Evolutionary conservation across 768 basidiomycete species (phyloP), one percentile per base, ranked within the genome.

Genomic region (Tulasnella sp.): DNA sequence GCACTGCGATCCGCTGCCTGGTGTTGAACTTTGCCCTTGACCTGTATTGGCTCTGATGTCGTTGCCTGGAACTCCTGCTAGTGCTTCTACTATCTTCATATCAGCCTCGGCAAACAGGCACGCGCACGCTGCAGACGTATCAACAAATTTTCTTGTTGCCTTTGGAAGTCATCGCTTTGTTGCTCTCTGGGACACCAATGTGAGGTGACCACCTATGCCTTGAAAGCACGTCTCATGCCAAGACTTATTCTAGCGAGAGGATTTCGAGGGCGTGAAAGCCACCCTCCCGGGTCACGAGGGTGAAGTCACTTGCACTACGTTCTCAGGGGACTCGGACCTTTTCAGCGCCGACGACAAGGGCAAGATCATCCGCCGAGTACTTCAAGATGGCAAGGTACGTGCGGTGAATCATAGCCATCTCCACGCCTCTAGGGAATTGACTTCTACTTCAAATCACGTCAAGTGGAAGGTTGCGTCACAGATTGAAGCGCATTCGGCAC

Each of bases 271-370:
- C 0, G 76, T 94, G 27, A 73, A 73, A 19, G 72, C 77, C 56
- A 94, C 90, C 1, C 76, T 97, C 4, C 79, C 83, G 0, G 90
- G 84, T 3, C 91, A 94, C 66, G 71, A 79, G 48, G 82, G 81
- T 9, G 67, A 80, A 17, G 80, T 98, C 21, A 92, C 92, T 21
- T 85, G 82, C 48, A 77, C 93, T 47, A 81, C 81, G 47, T 93
- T 91, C 66, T 64, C 84, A 5, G 68, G 73, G 3, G 70, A 78
- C 15, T 70, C 76, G 8, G 50, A 70, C 3, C 73, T 97, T 60
- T 71, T 84, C 38, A 85, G 82, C 51, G 87, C 84, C 50, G 93
- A 96, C 70, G 83, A 88, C 59, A 77, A 76, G 61, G 95, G 95
- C 1, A 69, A 70, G 8, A 66, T 92, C 10, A 75, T 32, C 95